Conservation (phyloP, 106 monocot genomes). For the Triglochin maritima region DNA sequence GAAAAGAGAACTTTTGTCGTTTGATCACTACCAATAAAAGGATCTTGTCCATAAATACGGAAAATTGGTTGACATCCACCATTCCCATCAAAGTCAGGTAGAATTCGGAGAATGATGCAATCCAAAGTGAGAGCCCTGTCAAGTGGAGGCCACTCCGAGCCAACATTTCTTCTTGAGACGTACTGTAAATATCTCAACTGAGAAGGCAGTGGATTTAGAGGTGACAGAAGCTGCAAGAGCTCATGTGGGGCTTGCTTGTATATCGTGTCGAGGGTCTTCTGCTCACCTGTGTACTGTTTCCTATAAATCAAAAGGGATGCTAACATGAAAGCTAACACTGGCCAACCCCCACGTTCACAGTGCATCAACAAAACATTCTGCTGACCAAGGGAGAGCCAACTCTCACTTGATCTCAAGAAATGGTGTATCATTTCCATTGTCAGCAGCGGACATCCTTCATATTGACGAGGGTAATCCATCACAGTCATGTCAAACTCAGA, state of each 20-base stretch:
- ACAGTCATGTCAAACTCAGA: slow-evolving; percentile 82
- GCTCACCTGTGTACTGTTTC: slow-evolving; percentile 70
- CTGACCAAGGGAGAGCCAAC: slow-evolving; percentile 77
- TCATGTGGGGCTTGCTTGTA: slow-evolving; percentile 82
- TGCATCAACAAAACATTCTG: slow-evolving; percentile 77
- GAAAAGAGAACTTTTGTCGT: slow-evolving; percentile 78
- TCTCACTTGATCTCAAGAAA: slow-evolving; percentile 80
- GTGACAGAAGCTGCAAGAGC: slow-evolving; percentile 64
- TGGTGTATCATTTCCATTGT: slow-evolving; percentile 94
- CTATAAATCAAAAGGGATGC: slow-evolving; percentile 74
- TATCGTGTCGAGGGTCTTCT: slow-evolving; percentile 85
- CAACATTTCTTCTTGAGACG: slow-evolving; percentile 94
- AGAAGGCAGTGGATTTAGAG: slow-evolving; percentile 81
- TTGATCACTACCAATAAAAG: slow-evolving; percentile 38
- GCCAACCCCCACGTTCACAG: slow-evolving; percentile 91
- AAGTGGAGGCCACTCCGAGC: slow-evolving; percentile 75
- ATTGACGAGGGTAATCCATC: slow-evolving; percentile 88
- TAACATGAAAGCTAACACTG: slow-evolving; percentile 91
- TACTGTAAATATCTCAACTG: slow-evolving; percentile 88
- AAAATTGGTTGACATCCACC: slow-evolving; percentile 82
- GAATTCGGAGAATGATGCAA: slow-evolving; percentile 63
- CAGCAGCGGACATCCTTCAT: slow-evolving; percentile 82
- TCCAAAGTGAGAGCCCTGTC: slow-evolving; percentile 88
- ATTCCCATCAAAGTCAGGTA: slow-evolving; percentile 65
- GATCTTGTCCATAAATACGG: slow-evolving; percentile 87